These are phyloP conservation scores for Cicer bijugum DNA, from an alignment of 306 rosid species.

Conservation along the genomic window DNA sequence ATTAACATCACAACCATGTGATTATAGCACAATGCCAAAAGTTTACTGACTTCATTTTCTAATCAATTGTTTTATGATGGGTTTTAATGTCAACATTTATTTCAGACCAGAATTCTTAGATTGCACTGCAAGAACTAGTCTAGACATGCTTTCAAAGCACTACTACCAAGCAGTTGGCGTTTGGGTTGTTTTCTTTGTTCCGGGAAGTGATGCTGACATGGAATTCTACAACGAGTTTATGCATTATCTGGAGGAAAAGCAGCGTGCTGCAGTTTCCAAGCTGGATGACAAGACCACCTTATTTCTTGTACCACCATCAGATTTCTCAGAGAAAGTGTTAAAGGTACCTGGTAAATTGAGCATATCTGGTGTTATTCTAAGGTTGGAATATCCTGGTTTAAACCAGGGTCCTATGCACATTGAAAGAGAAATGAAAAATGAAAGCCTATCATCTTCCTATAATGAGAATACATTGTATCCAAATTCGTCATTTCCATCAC, in stretches of 20 bases:
- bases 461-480: conserved; percentile 53
- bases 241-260: conserved; percentile 93
- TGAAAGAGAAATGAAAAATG: conserved; percentile 58
- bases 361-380: conserved; percentile 88
- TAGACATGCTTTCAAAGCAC: conserved; percentile 98
- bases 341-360: conserved; percentile 96
- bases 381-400: conserved; percentile 78
- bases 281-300: conserved; percentile 86
- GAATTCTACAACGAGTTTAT: conserved; percentile 88
- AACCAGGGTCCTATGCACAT: conserved; percentile 55
- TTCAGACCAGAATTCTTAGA: conserved; percentile 96
- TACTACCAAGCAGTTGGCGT: conserved; percentile 93
- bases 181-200: conserved; percentile 97
- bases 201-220: conserved; percentile 88
- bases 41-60: conserved; percentile 10
- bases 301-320: conserved; percentile 98
- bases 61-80: conserved; percentile 38
- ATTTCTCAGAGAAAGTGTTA: conserved; percentile 85
- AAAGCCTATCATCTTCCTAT: conserved; percentile 49
- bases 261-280: conserved; percentile 92
- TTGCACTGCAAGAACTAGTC: conserved; percentile 95
- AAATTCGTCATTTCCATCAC: conserved; percentile 53
- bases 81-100: conserved; percentile 41
- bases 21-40: conserved; percentile 8
- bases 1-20: conserved; percentile 33